Percentiles rank a stretch among this genome's conserved stretches.
These are phyloP conservation scores for Dicorynia guianensis DNA, from an alignment of 306 rosid genomes.

Conservation along the genomic window DNA sequence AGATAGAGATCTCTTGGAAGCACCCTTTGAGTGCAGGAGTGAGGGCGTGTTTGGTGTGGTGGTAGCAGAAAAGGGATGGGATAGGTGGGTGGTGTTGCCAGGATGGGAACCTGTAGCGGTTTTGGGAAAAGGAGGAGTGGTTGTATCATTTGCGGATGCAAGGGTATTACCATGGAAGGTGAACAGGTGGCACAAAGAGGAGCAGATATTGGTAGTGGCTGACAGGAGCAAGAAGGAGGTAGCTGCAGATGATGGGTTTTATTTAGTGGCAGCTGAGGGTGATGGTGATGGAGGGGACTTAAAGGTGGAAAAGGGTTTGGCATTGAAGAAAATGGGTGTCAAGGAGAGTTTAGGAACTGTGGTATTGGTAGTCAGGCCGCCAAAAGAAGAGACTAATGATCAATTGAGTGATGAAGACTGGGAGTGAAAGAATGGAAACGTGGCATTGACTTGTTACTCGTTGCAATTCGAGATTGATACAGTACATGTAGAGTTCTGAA, in stretches of 20 bases:
- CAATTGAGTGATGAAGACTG: slow-evolving; percentile 81
- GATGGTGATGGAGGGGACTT: slow-evolving; percentile 49
- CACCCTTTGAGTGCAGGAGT: slow-evolving; percentile 66
- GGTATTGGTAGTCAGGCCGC: slow-evolving; percentile 85
- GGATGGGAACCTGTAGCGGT: slow-evolving; percentile 66
- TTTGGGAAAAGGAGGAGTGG: slow-evolving; percentile 67
- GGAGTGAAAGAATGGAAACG: slow-evolving; percentile 55
- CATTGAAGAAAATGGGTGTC: slow-evolving; percentile 62
- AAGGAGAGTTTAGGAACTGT: slow-evolving; percentile 69
- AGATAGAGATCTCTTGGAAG: slow-evolving; percentile 57
- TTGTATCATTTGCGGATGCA: slow-evolving; percentile 74
- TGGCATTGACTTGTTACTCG: neutral
- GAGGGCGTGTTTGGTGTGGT: slow-evolving; percentile 80
- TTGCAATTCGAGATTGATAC: slow-evolving; percentile 35
- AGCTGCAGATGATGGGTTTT: slow-evolving; percentile 68
- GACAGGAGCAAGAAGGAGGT: slow-evolving; percentile 64
- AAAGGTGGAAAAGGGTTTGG: slow-evolving; percentile 78
- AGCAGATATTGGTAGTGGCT: slow-evolving; percentile 79
- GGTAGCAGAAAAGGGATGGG: slow-evolving; percentile 84
- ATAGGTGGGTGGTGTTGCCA: slow-evolving; percentile 85
- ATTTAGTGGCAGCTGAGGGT: slow-evolving; percentile 46
- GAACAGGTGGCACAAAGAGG: slow-evolving; percentile 83
- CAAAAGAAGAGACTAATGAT: slow-evolving; percentile 58
- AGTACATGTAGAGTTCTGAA: neutral
- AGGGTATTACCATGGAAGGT: slow-evolving; percentile 83